Evolutionary conservation across 73 alveolate species (phyloP).

Genomic region (Symbiodinium natans): DNA sequence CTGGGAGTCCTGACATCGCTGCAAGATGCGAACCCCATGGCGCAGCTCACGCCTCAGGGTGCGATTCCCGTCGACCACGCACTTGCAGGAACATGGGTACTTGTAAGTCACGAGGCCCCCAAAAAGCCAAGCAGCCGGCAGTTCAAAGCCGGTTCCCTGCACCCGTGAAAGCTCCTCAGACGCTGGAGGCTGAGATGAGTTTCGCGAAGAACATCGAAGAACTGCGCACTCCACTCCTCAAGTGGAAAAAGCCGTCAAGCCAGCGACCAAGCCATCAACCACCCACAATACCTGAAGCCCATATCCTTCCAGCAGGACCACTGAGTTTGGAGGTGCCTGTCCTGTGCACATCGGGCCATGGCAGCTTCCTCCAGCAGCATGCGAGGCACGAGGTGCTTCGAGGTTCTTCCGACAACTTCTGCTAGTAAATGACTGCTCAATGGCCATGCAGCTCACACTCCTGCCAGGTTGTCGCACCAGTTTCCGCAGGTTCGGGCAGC

Average conservation of each 20-base stretch:
- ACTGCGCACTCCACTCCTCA: too few species aligned
- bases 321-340: neutral
- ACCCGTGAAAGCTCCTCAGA: neutral
- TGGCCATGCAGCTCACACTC: neutral
- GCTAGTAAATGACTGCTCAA: too few species aligned
- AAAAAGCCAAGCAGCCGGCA: neutral
- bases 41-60: constrained; percentile 1
- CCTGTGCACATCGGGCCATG: constrained; percentile 7
- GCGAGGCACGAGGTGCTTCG: neutral
- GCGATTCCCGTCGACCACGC: neutral
- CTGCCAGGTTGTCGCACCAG: neutral
- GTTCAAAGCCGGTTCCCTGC: neutral
- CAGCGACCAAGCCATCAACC: too few species aligned
- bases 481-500: neutral
- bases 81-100: too few species aligned
- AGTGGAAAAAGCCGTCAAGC: too few species aligned
- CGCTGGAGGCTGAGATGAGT: too few species aligned
- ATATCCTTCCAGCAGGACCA: too few species aligned
- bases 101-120: neutral
- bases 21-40: neutral
- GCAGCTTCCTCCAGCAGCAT: neutral
- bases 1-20: neutral
- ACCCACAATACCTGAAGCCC: too few species aligned
- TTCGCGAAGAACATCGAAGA: too few species aligned
- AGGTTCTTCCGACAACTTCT: too few species aligned